These are phyloP conservation scores for Aspergillus cristatus DNA, from an alignment of 495 filamentous ascomycete genomes.

Conservation along the genomic window DNA sequence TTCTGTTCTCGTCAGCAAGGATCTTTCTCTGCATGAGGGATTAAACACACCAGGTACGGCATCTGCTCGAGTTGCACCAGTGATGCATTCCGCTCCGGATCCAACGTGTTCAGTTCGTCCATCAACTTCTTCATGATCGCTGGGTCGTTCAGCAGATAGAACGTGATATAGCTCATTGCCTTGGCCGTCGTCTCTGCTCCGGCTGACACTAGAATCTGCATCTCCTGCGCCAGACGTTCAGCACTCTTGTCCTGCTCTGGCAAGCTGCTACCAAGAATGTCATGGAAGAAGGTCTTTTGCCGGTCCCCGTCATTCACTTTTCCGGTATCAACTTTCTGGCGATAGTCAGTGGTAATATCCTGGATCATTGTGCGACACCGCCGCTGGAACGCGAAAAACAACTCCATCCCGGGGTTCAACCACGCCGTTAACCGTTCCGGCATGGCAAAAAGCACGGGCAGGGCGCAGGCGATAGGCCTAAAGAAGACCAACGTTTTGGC, in stretches of 20 bases:
- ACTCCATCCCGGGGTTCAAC: slow-evolving; percentile 18
- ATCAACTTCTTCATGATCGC: slow-evolving; percentile 19
- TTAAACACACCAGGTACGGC: slow-evolving; percentile 20
- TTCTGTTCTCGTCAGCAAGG: slow-evolving; percentile 8
- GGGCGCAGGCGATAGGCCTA: slow-evolving; percentile 20
- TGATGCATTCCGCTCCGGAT: slow-evolving; percentile 1
- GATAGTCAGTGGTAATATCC: slow-evolving; percentile 2
- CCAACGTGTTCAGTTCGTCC: slow-evolving; percentile 16
- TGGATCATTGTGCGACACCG: slow-evolving; percentile 7
- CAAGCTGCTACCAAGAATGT: slow-evolving; percentile 30
- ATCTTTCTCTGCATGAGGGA: slow-evolving; percentile 25
- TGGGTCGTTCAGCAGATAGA: slow-evolving; percentile 31
- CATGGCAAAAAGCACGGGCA: slow-evolving; percentile 14
- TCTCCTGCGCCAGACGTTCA: slow-evolving; percentile 32
- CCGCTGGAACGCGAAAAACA: slow-evolving; percentile 13
- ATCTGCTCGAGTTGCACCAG: slow-evolving; percentile 17
- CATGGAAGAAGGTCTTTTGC: slow-evolving; percentile 28
- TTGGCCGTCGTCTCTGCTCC: slow-evolving; percentile 39
- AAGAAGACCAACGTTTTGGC: slow-evolving; percentile 14
- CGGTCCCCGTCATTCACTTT: slow-evolving; percentile 14
- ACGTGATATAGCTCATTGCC: slow-evolving; percentile 26
- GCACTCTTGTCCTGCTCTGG: slow-evolving; percentile 24
- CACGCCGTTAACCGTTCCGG: slow-evolving; percentile 11
- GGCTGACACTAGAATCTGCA: slow-evolving; percentile 32
- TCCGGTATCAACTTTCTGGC: slow-evolving; percentile 9